Conservation (phyloP, 805 yeast species). For the Maudiozyma saulgeensis region DNA sequence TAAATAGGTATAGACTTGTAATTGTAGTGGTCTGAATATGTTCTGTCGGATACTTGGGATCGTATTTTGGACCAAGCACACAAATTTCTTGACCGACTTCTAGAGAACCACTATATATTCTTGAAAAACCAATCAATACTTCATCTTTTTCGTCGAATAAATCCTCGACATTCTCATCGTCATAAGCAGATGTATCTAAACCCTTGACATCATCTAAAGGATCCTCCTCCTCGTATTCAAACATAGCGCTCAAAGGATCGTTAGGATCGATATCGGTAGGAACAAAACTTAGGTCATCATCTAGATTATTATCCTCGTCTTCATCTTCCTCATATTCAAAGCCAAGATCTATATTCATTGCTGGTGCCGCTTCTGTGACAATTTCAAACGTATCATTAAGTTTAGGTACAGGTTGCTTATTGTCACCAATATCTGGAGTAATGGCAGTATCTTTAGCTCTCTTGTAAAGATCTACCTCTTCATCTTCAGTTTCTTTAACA, state of each 20-base stretch:
- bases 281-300: slow-evolving; percentile 19
- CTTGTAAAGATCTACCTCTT: slow-evolving; percentile 14
- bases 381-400: slow-evolving; percentile 11
- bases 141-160: slow-evolving; percentile 44
- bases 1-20: slow-evolving; percentile 64
- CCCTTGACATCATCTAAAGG: slow-evolving; percentile 31
- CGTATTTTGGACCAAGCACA: slow-evolving; percentile 80
- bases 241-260: slow-evolving; percentile 29
- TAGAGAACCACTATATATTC: slow-evolving; percentile 81
- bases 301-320: slow-evolving; percentile 7
- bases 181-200: slow-evolving; percentile 28
- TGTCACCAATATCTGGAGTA: slow-evolving; percentile 17
- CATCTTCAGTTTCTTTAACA: slow-evolving; percentile 6
- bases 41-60: slow-evolving; percentile 52
- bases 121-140: slow-evolving; percentile 74
- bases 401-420: not conserved
- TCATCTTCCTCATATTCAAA: slow-evolving; percentile 16
- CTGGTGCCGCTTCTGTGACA: slow-evolving; percentile 20
- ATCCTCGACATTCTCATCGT: slow-evolving; percentile 39
- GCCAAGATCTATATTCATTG: slow-evolving; percentile 20
- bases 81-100: slow-evolving; percentile 64
- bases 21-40: slow-evolving; percentile 50
- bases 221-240: slow-evolving; percentile 48
- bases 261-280: slow-evolving; percentile 30
- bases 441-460: slow-evolving; percentile 21